Evolutionary conservation across 805 yeast species (phyloP), one percentile per base, ranked within the genome.

Genomic region (Vanderwaltozyma yarrowii): DNA sequence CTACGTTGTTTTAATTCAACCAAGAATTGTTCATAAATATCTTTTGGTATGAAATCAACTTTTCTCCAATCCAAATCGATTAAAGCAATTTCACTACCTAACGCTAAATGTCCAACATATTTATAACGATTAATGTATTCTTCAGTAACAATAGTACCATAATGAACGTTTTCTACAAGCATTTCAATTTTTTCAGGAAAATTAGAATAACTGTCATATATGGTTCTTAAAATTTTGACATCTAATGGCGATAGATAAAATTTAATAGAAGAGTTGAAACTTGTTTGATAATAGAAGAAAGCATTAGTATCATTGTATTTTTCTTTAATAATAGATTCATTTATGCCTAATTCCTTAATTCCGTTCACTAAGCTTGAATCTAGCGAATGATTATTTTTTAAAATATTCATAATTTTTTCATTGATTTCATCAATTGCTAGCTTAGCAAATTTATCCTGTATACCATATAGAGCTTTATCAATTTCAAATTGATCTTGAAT

Each of bases 61-160:
- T 59, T 37, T 60, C 67, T 52, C 97, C 97, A 89, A 54, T 85
- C 80, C 36, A 95, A 72, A 50, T 92, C 97, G 38, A 92, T 54
- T 45, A 84, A 77, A 10, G 87, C 94, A 31, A 89, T 58, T 37
- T 80, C 82, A 0, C 95, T 80, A 2, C 96, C 96, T 21, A 74
- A 56, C 0, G 98, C 96, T 17, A 87, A 60, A 58, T 89, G 89
- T 1, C 82, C 70, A 40, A 92, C 61, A 56, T 82, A 86, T 57
- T 86, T 88, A 55, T 70, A 70, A 46, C 78, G 74, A 36, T 73
- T 71, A 50, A 80, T 45, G 3, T 58, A 43, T n/a, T 74, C 75
- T 13, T 74, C 78, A 0, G 80, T 72, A 2, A 79, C 72, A 16
- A 80, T 66, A 18, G 73, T 73, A 27, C 82, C 94, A 51, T 71